Evolutionary conservation across 371 early-diverging fungal species (phyloP).

Genomic region (Rhizopus sp.): DNA sequence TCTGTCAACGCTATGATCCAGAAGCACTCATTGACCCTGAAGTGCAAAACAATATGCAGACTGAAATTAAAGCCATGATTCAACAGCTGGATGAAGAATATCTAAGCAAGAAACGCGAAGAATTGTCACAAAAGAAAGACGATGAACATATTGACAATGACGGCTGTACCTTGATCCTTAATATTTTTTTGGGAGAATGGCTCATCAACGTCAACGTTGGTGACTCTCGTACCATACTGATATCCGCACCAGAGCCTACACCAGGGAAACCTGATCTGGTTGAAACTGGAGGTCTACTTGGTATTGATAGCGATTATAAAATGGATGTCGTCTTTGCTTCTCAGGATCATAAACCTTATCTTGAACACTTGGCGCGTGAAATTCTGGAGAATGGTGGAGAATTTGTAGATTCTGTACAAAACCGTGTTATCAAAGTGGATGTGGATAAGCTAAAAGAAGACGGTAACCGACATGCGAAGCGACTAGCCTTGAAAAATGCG

Average conservation of each 20-base stretch:
- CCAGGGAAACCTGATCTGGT: constrained; percentile 20
- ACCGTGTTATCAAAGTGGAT: constrained; percentile 61
- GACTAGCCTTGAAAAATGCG: constrained; percentile 59
- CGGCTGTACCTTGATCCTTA: constrained; percentile 79
- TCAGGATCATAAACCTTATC: constrained; percentile 66
- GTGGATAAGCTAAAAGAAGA: constrained; percentile 49
- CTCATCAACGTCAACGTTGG: constrained; percentile 82
- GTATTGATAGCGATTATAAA: constrained; percentile 40
- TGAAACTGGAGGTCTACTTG: constrained; percentile 16
- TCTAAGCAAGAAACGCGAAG: constrained; percentile 52
- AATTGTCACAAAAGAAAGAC: constrained; percentile 11
- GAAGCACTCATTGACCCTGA: constrained; percentile 31
- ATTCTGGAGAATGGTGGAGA: constrained; percentile 68
- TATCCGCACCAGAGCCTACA: constrained; percentile 46
- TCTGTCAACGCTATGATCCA: constrained; percentile 51
- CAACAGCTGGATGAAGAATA: constrained; percentile 57
- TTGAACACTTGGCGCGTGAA: constrained; percentile 65
- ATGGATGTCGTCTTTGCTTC: constrained; percentile 67
- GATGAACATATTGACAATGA: constrained; percentile 64
- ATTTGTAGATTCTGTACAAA: constrained; percentile 67
- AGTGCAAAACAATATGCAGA: constrained; percentile 49
- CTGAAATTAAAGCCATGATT: constrained; percentile 54
- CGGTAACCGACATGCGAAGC: constrained; percentile 53
- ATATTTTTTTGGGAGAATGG: constrained; percentile 74
- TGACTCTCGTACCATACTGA: constrained; percentile 75